phyloP scores from a whole-genome alignment of 2,329 filamentous ascomycete species.

The Aspergillus udagawae region DNA sequence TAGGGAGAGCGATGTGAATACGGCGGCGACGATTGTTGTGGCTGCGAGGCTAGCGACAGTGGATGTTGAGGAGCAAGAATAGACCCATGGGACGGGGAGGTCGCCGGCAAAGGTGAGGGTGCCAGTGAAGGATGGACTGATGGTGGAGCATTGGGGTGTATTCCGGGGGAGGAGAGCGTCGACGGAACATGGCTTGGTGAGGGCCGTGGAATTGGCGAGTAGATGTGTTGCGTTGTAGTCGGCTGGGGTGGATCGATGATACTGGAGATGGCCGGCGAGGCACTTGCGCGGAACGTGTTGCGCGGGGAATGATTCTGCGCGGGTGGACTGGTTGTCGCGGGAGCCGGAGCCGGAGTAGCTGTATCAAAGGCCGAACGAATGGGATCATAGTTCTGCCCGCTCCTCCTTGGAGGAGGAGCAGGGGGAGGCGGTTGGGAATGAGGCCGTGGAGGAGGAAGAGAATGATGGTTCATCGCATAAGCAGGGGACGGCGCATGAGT shows the following conservation, averaged over 20 bases:
- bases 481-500: conserved; percentile 22
- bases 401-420: conserved; percentile 52
- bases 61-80: conserved; percentile 14
- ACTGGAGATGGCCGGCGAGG: conserved; percentile 87
- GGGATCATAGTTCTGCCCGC: conserved; percentile 83
- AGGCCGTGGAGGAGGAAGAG: conserved; percentile 40
- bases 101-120: conserved; percentile 18
- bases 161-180: conserved; percentile 22
- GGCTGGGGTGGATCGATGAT: conserved; percentile 67
- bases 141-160: conserved; percentile 21
- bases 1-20: conserved; percentile 23
- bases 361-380: conserved; percentile 67
- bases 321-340: conserved; percentile 42
- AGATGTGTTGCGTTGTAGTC: conserved; percentile 30
- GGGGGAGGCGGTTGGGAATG: conserved; percentile 44
- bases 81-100: conserved; percentile 20
- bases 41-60: conserved; percentile 7
- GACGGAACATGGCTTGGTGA: conserved; percentile 25
- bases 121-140: conserved; percentile 21
- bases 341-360: conserved; percentile 33
- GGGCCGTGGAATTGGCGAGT: conserved; percentile 23
- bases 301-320: conserved; percentile 48
- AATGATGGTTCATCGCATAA: conserved; percentile 35
- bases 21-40: conserved; percentile 17
- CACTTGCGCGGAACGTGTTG: conserved; percentile 65